Conservation (phyloP, 257 asterid species). For the Echites panduratus region DNA sequence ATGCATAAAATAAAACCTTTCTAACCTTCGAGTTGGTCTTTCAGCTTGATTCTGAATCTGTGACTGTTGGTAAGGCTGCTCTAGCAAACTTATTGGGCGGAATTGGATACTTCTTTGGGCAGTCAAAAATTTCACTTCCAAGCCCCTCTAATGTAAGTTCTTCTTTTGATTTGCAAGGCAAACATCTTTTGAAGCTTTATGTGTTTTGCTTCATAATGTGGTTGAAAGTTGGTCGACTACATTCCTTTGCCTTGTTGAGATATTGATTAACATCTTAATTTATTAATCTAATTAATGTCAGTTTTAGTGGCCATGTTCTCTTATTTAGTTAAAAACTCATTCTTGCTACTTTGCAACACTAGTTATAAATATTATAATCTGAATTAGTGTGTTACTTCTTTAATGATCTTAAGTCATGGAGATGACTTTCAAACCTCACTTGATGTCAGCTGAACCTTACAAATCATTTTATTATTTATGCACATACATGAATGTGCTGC, state of each 20-base stretch:
- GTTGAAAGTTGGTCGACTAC: not conserved
- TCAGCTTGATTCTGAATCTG: constrained; percentile 67
- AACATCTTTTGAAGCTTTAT: constrained; percentile 5
- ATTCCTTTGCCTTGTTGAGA: not conserved
- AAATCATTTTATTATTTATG: not conserved
- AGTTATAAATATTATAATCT: not conserved
- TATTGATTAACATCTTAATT: not conserved
- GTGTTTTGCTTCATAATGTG: not conserved
- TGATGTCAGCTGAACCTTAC: not conserved
- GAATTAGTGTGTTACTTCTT: not conserved
- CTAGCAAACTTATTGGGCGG: constrained; percentile 93
- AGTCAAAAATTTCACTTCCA: constrained; percentile 77
- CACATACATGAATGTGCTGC: not conserved
- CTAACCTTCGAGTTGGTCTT: constrained; percentile 28
- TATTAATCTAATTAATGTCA: not conserved
- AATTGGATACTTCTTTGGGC: constrained; percentile 91
- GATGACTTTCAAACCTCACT: not conserved
- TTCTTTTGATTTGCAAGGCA: not conserved
- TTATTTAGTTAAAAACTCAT: not conserved
- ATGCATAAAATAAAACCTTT: not conserved
- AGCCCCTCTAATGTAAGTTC: constrained; percentile 53
- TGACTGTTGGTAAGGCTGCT: constrained; percentile 72
- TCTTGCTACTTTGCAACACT: not conserved
- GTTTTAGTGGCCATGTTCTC: not conserved
- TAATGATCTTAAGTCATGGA: not conserved